Evolutionary conservation across 2,329 filamentous ascomycete genomes (phyloP).

Genomic region (Fusarium foetens): DNA sequence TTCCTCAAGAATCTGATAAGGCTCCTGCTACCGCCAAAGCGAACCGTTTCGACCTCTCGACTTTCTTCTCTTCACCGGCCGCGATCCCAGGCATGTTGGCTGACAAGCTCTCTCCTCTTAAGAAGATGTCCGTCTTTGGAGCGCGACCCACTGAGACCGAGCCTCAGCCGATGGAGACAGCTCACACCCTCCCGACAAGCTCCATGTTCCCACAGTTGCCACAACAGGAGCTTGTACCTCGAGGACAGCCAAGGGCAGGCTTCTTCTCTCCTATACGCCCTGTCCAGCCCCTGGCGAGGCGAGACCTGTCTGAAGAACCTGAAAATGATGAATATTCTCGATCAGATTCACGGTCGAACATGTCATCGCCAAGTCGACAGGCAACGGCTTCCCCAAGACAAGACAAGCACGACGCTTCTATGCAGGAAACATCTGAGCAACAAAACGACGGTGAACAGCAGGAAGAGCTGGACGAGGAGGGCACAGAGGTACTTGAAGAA

Average conservation of each 20-base stretch:
- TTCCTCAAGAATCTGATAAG: conserved; percentile 19
- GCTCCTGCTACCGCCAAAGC: conserved; percentile 43
- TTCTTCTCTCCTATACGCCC: conserved; percentile 51
- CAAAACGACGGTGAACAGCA: conserved; percentile 1
- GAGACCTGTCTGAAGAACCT: conserved; percentile 16
- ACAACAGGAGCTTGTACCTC: conserved; percentile 49
- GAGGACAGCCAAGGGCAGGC: conserved; percentile 46
- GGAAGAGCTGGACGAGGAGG: conserved; percentile 41
- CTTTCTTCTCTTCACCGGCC: conserved; percentile 68
- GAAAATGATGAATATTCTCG: conserved; percentile 48
- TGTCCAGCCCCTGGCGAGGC: conserved; percentile 5
- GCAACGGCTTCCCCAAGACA: background rate
- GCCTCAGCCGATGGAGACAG: conserved; percentile 33
- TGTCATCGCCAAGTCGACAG: conserved; percentile 49
- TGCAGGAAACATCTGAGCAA: conserved; percentile 9
- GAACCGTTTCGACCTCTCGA: conserved; percentile 59
- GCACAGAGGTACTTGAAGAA: conserved; percentile 39
- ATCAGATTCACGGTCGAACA: conserved; percentile 45
- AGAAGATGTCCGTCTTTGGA: conserved; percentile 32
- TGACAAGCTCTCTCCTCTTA: conserved; percentile 46
- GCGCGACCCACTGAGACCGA: conserved; percentile 25
- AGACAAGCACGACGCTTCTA: conserved; percentile 4
- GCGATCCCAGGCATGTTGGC: conserved; percentile 50
- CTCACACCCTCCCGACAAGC: conserved; percentile 47
- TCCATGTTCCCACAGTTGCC: conserved; percentile 54